Evolutionary conservation across 352 stramenopile species (phyloP).

Genomic region (Pelagophyceae sp.): DNA sequence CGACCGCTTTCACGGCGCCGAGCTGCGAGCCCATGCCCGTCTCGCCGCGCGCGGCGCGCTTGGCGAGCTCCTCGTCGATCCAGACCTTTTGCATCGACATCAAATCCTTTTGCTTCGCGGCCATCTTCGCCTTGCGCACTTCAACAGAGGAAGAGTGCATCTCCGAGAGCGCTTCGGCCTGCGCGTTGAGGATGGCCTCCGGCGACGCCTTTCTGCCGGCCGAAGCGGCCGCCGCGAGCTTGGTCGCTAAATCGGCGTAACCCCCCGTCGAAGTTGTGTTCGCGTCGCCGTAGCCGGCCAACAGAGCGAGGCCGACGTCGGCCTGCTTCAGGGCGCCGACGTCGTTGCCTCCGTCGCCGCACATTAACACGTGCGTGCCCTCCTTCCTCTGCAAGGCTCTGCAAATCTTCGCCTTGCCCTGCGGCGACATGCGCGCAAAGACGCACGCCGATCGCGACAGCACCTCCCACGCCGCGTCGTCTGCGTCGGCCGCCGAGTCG

Average conservation of each 20-base stretch:
- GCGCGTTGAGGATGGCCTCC: slow-evolving; percentile 20
- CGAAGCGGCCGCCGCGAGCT: neutral
- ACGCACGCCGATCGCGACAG: slow-evolving; percentile 40
- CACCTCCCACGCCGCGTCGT: neutral
- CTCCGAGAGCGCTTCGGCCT: slow-evolving; percentile 5
- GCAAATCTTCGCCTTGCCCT: slow-evolving; percentile 83
- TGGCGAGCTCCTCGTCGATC: slow-evolving; percentile 33
- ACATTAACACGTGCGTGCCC: slow-evolving; percentile 89
- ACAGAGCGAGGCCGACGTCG: slow-evolving; percentile 60
- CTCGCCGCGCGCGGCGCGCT: slow-evolving; percentile 29
- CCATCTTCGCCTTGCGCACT: slow-evolving; percentile 32
- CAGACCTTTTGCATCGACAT: slow-evolving; percentile 46
- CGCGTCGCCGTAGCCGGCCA: slow-evolving; percentile 42
- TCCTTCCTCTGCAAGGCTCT: slow-evolving; percentile 63
- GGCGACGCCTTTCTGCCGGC: slow-evolving; percentile 22
- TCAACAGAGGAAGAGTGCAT: neutral
- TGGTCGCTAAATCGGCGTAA: neutral
- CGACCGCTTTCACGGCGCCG: slow-evolving; percentile 17
- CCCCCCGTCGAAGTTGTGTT: slow-evolving; percentile 2
- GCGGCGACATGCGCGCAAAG: slow-evolving; percentile 95
- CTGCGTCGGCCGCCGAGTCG: neutral
- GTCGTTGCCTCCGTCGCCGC: slow-evolving; percentile 97
- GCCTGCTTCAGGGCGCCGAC: slow-evolving; percentile 48
- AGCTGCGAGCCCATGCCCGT: slow-evolving; percentile 23
- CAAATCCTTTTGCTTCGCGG: slow-evolving; percentile 43